phyloP scores from a whole-genome alignment of 352 stramenopile genomes.

The Pythium insidiosum region DNA sequence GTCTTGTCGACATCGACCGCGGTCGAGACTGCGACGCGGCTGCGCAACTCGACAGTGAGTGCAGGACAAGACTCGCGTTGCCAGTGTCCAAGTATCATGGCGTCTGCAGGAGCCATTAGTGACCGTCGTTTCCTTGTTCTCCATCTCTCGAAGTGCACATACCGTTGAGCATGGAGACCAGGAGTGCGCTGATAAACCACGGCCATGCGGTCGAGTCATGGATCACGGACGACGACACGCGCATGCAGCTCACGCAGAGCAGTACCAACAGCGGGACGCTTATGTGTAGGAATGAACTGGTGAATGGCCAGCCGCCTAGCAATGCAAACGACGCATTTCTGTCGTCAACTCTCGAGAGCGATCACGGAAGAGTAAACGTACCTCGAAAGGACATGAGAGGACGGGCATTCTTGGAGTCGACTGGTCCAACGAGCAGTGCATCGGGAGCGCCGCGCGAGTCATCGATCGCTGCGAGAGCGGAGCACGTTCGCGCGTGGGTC shows the following conservation, averaged over 20 bases:
- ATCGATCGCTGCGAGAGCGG: neutral
- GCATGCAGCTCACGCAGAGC: neutral
- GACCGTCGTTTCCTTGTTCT: too few species aligned
- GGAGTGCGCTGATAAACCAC: neutral
- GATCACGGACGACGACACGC: neutral
- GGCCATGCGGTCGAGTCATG: neutral
- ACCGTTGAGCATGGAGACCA: neutral
- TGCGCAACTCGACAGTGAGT: too few species aligned
- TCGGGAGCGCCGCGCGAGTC: neutral
- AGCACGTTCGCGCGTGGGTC: neutral
- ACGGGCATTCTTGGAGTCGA: neutral
- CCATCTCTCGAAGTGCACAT: neutral
- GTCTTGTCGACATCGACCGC: neutral
- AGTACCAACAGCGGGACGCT: neutral
- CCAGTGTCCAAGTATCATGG: neutral
- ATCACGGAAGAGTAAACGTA: neutral
- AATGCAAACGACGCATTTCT: neutral
- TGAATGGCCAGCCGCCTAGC: neutral
- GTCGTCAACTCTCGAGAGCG: neutral
- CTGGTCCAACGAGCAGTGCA: neutral
- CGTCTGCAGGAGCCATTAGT: too few species aligned
- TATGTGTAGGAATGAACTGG: neutral
- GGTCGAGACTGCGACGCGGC: neutral
- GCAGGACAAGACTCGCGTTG: neutral
- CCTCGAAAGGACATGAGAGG: neutral